Percentiles rank a stretch among this genome's conserved stretches.
phyloP scores from a whole-genome alignment of 1,284 basidiomycete genomes.

The Sparassis latifolia region DNA sequence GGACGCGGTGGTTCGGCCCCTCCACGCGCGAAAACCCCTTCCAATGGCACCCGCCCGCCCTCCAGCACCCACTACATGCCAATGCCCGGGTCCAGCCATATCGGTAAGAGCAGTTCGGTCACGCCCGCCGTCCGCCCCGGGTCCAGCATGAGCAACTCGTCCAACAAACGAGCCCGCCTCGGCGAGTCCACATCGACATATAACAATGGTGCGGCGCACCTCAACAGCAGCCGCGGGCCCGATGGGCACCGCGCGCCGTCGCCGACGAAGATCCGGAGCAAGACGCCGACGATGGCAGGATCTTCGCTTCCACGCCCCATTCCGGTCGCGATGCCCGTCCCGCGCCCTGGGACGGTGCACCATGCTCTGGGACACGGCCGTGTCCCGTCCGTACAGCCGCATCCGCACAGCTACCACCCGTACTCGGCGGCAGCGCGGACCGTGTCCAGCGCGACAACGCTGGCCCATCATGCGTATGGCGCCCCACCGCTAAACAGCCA shows the following conservation, averaged over 20 bases:
- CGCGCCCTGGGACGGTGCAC: conserved; percentile 41
- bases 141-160: conserved; percentile 38
- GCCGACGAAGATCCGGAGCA: conserved; percentile 41
- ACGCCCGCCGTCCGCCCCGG: conserved; percentile 55
- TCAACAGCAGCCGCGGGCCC: conserved; percentile 13
- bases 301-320: conserved; percentile 31
- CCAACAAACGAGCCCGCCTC: conserved; percentile 54
- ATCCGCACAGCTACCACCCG: conserved; percentile 14
- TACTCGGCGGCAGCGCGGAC: conserved; percentile 15
- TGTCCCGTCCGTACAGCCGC: conserved; percentile 21
- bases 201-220: conserved; percentile 9
- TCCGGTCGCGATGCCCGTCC: conserved; percentile 37
- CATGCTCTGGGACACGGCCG: conserved; percentile 46
- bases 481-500: conserved; percentile 11
- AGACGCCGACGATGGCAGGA: conserved; percentile 20
- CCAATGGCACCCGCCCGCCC: conserved; percentile 24
- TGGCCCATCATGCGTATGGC: conserved; percentile 13
- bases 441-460: conserved; percentile 11
- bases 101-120: conserved; percentile 26
- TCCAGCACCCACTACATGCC: conserved; percentile 18
- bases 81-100: conserved; percentile 14
- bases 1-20: conserved; percentile 46
- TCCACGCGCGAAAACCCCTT: conserved; percentile 54
- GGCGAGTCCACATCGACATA: conserved; percentile 28
- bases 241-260: conserved; percentile 23